Percentiles rank a stretch among this genome's conserved stretches.
Conservation (phyloP, 805 yeast species). For the Kuraishia borneana region DNA sequence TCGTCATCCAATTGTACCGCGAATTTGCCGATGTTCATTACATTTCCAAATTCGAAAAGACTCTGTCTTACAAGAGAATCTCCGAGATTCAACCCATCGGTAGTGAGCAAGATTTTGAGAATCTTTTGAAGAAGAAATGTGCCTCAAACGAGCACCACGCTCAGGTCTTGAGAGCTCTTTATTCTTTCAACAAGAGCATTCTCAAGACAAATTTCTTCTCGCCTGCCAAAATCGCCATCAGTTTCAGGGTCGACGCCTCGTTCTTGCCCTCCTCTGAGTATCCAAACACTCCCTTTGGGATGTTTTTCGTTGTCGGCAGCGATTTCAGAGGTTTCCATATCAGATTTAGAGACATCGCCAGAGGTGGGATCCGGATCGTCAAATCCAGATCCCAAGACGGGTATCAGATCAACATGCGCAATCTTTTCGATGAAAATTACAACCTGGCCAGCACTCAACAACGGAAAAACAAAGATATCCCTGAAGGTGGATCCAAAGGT, state of each 20-base stretch:
- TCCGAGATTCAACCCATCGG: slow-evolving; percentile 67
- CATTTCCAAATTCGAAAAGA: slow-evolving; percentile 57
- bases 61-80: slow-evolving; percentile 80
- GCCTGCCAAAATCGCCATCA: slow-evolving; percentile 88
- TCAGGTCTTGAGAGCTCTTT: slow-evolving; percentile 71
- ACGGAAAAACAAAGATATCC: slow-evolving; percentile 93
- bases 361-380: slow-evolving; percentile 97
- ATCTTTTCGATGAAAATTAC: slow-evolving; percentile 92
- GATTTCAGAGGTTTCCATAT: slow-evolving; percentile 97
- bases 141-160: slow-evolving; percentile 75
- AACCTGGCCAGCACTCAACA: slow-evolving; percentile 94
- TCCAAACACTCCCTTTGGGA: slow-evolving; percentile 88
- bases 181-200: slow-evolving; percentile 74
- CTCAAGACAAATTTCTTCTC: slow-evolving; percentile 91
- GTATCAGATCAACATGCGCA: slow-evolving; percentile 73
- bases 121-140: slow-evolving; percentile 52
- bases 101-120: slow-evolving; percentile 63
- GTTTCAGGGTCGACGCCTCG: slow-evolving; percentile 81
- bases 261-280: slow-evolving; percentile 81
- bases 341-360: slow-evolving; percentile 91
- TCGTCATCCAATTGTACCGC: slow-evolving; percentile 76
- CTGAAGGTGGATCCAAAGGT: slow-evolving; percentile 99
- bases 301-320: slow-evolving; percentile 91
- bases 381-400: slow-evolving; percentile 79
- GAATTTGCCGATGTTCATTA: slow-evolving; percentile 90